These are phyloP conservation scores for Globisporangium camurandrum DNA, from an alignment of 352 stramenopile genomes.

Conservation along the genomic window DNA sequence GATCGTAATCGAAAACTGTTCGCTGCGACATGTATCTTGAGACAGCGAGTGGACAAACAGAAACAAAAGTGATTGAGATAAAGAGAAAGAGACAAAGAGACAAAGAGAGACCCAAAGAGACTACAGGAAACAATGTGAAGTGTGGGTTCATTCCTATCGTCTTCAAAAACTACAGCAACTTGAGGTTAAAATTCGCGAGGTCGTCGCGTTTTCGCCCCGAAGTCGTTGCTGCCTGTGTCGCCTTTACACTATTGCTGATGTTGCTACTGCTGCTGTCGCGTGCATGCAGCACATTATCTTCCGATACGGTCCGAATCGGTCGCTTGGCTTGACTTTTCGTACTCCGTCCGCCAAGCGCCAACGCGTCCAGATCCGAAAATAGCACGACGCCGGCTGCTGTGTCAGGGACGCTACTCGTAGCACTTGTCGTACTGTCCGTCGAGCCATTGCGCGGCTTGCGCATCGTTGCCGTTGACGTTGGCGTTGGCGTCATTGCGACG, in stretches of 20 bases:
- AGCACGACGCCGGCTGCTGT: conserved; percentile 45
- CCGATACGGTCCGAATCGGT: conserved; percentile 37
- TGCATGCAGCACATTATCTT: conserved; percentile 37
- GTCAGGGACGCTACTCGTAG: conserved; percentile 24
- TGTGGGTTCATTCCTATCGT: no score
- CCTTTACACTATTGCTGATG: no score
- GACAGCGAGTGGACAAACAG: no score
- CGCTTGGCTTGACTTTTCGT: conserved; percentile 17
- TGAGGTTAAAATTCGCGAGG: conserved; percentile 70
- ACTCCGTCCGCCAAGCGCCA: conserved; percentile 24
- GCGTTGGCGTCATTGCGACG: background rate
- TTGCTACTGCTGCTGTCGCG: conserved; percentile 19
- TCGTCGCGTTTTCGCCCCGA: no score
- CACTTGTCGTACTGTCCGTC: conserved; percentile 25
- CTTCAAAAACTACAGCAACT: conserved; percentile 33
- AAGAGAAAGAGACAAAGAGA: no score
- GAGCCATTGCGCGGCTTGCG: conserved; percentile 41
- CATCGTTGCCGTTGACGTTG: background rate
- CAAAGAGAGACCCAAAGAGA: no score
- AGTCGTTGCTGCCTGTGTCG: no score
- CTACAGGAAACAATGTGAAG: no score
- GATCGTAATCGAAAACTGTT: no score
- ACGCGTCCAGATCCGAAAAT: conserved; percentile 52
- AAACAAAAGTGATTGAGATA: no score
- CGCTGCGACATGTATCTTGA: no score